Base-by-base conservation (phyloP, 805 yeast species). In the Pichia membranifaciens region DNA sequence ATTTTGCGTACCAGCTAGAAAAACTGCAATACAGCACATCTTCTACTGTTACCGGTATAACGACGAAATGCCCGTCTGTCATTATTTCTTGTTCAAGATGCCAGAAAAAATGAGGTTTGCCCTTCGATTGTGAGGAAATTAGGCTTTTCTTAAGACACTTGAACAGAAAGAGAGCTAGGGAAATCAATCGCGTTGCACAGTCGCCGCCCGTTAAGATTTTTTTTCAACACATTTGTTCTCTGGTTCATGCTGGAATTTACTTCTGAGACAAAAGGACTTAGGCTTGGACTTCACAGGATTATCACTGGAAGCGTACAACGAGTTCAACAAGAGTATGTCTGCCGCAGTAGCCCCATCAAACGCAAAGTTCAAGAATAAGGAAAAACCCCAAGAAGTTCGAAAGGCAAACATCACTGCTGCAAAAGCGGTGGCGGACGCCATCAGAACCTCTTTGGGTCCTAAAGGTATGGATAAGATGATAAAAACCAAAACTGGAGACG, bases 401-500 rank as follows among this genome's bases (percentile, higher is more conserved):
- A 81, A 79, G 67, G 79, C 90, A 45, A 89, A 89, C 64, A 88
- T 90, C 55, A 74, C 84, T 53, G 96, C 96, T 3, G 97, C 96
- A 6, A 75, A 91, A 58, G 96, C 96, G 5, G 96, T 89, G 22
- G 89, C 96, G 3, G 96, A 89, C 67, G 96, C 96, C 41, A 87
- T 89, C 58, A 78, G 96, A 67, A 90, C 97, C 5, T 84, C 98
- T 15, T 72, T 93, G 50, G 99, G 99, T 18, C 99, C 99, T 48
- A 91, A 89, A 67, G 99, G 99, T 51, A 93, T 93, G 99, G 99
- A 93, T 68, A 93, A 93, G 73, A 91, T 93, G 98, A 88, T 87
- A 70, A 88, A 88, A 69, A 90, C 98, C 17, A 84, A 90, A 43
- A 78, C 77, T 49, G 98, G 98, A 35, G 89, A 93, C 62, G 86